Percentiles rank a stretch among this genome's conserved stretches.
phyloP scores from a whole-genome alignment of 1,284 basidiomycete species.

The Ustilago hordei region DNA sequence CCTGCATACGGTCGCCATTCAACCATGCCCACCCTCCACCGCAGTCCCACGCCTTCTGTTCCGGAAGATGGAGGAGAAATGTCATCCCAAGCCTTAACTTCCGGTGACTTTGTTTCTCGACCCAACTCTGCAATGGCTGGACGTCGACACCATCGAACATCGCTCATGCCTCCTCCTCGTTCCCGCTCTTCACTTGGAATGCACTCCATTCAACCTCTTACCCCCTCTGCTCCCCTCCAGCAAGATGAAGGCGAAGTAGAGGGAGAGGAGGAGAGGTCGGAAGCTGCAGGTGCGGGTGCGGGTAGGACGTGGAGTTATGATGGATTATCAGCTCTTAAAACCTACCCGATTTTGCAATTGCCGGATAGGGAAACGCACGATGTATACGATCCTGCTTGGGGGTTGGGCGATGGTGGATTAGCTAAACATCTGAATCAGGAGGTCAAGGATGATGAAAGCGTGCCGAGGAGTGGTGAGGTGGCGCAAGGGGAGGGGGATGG shows the following conservation, averaged over 20 bases:
- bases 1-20: constrained; percentile 43
- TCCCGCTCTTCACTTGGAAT: constrained; percentile 37
- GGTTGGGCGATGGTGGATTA: constrained; percentile 39
- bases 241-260: constrained; percentile 6
- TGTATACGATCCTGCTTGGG: constrained; percentile 59
- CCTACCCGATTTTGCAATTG: constrained; percentile 59
- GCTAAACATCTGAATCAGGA: constrained; percentile 23
- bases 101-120: constrained; percentile 41
- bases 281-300: constrained; percentile 15
- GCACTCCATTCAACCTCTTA: constrained; percentile 28
- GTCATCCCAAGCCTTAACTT: constrained; percentile 48
- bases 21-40: constrained; percentile 54
- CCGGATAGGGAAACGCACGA: constrained; percentile 62
- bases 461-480: background rate
- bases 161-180: constrained; percentile 46
- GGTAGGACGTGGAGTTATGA: constrained; percentile 53
- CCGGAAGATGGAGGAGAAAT: constrained; percentile 65
- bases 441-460: background rate
- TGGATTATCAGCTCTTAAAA: constrained; percentile 52
- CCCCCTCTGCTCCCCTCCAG: background rate
- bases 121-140: constrained; percentile 38
- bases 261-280: background rate
- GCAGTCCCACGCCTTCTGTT: constrained; percentile 56
- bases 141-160: constrained; percentile 35
- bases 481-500: background rate